Evolutionary conservation across 2,329 filamentous ascomycete genomes (phyloP), one percentile per base, ranked within the genome.

Genomic region (Proliferodiscus dingleyae): DNA sequence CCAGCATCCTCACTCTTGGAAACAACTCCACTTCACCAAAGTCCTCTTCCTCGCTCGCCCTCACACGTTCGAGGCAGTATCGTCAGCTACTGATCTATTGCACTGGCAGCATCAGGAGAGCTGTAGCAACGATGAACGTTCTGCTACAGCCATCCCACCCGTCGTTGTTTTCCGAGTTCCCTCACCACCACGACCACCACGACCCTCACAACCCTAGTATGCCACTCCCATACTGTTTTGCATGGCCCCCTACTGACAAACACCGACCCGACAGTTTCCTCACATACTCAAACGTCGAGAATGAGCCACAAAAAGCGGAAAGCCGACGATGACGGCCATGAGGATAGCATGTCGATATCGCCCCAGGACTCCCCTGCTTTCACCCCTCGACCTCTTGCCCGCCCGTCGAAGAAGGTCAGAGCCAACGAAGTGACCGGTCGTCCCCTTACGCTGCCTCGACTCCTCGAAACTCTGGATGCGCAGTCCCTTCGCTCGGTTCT

Each of bases 401-500:
- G 84, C 53, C 77, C 79, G 13, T 74, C 80, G 41, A 88, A 87
- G 63, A 85, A 77, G 62, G 64, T 71, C 34, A 71, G 80, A 59
- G 71, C 72, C 11, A 75, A 83, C 56, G 89, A 94, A 57, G 66
- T 89, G 49, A 75, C 75, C 18, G 83, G 83, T 32, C 73, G 81
- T 49, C 80, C 83, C 37, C 72, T 88, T 37, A 69, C 81, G 19
- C 70, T 87, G 19, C 74, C 81, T 46, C 84, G 93, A 61, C 78
- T 98, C n/a, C 81, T 98, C 52, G 91, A 98, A 69, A 97, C 93
- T 0, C 80, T 98, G 36, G 88, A 94, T 61, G 84, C 83, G 49
- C 79, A 87, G 49, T 87, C 94, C 55, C 77, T 98, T 61, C 83
- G 91, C 56, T 81, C 80, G 28, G 83, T 96, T 1, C 77, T 98